Percentiles rank a stretch among this genome's conserved stretches.
Conservation (phyloP, 192 early-diverging fungal species). For the Linnemannia schmuckeri region DNA sequence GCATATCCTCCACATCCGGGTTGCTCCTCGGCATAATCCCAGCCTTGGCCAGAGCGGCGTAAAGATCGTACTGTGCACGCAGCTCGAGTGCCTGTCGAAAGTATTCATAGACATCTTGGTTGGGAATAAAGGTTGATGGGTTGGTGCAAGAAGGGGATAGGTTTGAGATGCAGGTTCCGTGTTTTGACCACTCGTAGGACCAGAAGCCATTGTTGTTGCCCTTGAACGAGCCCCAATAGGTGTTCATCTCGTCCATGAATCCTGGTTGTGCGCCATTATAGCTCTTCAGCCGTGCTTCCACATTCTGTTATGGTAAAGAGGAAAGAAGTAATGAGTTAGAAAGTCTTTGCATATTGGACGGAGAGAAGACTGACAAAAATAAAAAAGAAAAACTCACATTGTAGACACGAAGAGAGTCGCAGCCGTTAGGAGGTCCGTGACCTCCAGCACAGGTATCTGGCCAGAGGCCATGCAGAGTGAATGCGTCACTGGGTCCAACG, state of each 20-base stretch:
- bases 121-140: constrained; percentile 37
- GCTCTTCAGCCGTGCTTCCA: constrained; percentile 63
- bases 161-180: constrained; percentile 81
- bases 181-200: constrained; percentile 89
- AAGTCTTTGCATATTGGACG: neutral
- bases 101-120: constrained; percentile 72
- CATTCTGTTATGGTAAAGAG: constrained; percentile 31
- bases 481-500: constrained; percentile 68
- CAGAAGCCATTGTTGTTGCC: constrained; percentile 86
- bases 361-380: neutral
- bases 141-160: constrained; percentile 72
- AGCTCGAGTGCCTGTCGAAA: constrained; percentile 68
- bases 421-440: constrained; percentile 63
- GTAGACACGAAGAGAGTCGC: constrained; percentile 72
- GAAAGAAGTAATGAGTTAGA: neutral
- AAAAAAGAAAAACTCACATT: constrained; percentile 35
- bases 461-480: constrained; percentile 85
- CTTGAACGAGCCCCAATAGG: constrained; percentile 80
- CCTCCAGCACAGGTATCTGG: constrained; percentile 72
- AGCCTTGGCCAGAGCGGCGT: constrained; percentile 59
- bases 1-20: constrained; percentile 55
- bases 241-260: constrained; percentile 66
- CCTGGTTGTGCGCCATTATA: constrained; percentile 42
- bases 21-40: constrained; percentile 64
- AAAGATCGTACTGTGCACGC: constrained; percentile 69